Base-by-base conservation (phyloP, 768 basidiomycete species). In the Termitomyces sp. region DNA sequence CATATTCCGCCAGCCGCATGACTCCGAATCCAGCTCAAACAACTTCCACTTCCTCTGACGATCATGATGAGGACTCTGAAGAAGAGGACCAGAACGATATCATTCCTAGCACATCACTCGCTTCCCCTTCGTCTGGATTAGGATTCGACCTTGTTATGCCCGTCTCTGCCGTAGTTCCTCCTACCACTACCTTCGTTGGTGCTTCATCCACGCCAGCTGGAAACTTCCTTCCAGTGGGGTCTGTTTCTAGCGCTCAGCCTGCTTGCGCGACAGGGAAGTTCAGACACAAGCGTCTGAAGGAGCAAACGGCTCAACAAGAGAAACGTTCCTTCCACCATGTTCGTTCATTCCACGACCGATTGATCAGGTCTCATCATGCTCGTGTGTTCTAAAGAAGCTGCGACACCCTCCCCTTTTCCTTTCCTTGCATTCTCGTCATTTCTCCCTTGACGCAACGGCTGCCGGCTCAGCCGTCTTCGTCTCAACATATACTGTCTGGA, bases 261-360 rank as follows among this genome's bases (percentile, higher is more conserved):
- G 38, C 48, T 19, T 62, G 61, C 37, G 35, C 56, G 3, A 47
- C 56, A n/a, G 58, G 56, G 17, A 62, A 62, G 51, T 62, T 53
- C 38, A 59, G 61, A 45, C 61, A 62, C 44, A 48, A 58, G 51
- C 56, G 45, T 10, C 30, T 62, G 21, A 60, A 38, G 51, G 56
- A 59, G 45, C 41, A n/a, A 28, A 45, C 51, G 38, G 55, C 46
- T 30, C 55, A 46, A 49, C 42, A 45, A 9, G 52, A 51, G 34
- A 60, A 51, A 42, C 59, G 59, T 17, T 49, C 54, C 1, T n/a
- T 58, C 10, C 60, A 54, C 26, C 51, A 61, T 28, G 57, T 17
- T 43, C 60, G 60, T n/a, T 50, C 53, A 3, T 24, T 51, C 43
- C 60, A 61, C 42, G 57, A 48, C 34, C 57, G 54, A 43, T 56